Conservation (phyloP, 305 asterid species). For the Fraxinus albicans region DNA sequence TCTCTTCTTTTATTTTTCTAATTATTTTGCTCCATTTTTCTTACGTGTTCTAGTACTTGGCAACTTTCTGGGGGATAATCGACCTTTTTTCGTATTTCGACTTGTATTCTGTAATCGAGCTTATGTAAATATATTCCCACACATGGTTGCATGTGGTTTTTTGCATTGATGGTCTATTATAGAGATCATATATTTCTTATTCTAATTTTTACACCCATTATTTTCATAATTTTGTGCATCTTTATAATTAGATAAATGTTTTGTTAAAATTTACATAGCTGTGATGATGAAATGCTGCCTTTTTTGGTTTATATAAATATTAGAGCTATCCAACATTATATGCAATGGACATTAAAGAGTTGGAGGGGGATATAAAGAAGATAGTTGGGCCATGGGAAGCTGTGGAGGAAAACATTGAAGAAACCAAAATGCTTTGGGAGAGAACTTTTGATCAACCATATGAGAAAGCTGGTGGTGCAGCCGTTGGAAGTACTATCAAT, state of each 20-base stretch:
- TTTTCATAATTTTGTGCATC: background rate
- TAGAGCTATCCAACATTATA: conserved; percentile 91
- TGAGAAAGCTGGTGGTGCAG: conserved; percentile 76
- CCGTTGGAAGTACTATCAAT: conserved; percentile 33
- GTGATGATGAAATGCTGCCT: conserved; percentile 20
- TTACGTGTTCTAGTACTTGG: background rate
- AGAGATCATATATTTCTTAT: background rate
- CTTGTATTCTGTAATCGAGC: background rate
- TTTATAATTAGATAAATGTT: background rate
- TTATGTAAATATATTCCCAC: background rate
- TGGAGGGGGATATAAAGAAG: conserved; percentile 56
- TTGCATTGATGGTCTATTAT: background rate
- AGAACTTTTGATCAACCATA: conserved; percentile 70
- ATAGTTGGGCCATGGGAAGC: conserved; percentile 48
- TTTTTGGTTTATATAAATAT: conserved; percentile 25
- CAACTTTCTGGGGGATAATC: background rate
- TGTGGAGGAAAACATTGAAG: conserved; percentile 41
- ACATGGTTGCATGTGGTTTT: background rate
- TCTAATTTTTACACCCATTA: background rate
- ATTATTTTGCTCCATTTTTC: background rate
- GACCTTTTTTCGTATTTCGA: background rate
- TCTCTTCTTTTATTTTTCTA: background rate
- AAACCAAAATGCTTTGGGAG: conserved; percentile 74
- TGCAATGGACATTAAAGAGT: conserved; percentile 59
- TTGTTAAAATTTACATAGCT: conserved; percentile 12